phyloP scores from a whole-genome alignment of 2,329 filamentous ascomycete species.

The Ophiostoma pallidulum region DNA sequence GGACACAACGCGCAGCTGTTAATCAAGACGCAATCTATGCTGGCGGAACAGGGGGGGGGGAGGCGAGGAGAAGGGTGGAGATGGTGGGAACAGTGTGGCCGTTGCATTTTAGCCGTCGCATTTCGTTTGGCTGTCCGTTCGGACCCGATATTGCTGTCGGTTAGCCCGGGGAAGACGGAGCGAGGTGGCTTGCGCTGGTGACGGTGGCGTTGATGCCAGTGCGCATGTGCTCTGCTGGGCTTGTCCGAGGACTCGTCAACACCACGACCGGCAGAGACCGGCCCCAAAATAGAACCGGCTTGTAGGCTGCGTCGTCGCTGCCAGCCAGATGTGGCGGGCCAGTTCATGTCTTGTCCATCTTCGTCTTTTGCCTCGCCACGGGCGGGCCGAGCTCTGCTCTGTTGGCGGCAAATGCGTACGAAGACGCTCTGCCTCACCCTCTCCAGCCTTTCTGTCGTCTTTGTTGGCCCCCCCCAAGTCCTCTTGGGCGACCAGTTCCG shows the following conservation, averaged over 20 bases:
- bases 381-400: no score
- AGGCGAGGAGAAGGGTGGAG: background rate
- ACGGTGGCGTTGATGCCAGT: no score
- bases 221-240: no score
- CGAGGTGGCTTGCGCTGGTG: no score
- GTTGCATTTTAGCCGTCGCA: slow-evolving; percentile 1
- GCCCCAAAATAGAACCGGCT: slow-evolving; percentile 3
- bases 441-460: no score
- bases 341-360: background rate
- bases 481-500: no score
- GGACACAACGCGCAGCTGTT: slow-evolving; percentile 1
- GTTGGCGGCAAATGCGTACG: no score
- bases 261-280: background rate
- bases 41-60: background rate
- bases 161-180: slow-evolving; percentile 2
- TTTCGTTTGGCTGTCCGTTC: slow-evolving; percentile 1
- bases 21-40: slow-evolving; percentile 2
- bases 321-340: background rate
- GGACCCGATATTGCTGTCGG: slow-evolving; percentile 8
- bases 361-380: no score
- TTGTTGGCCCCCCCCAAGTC: no score
- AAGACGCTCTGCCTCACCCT: no score
- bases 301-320: no score
- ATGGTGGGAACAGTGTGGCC: background rate
- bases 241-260: no score